Evolutionary conservation across 306 rosid genomes (phyloP).

Genomic region (Prunus campanulata): DNA sequence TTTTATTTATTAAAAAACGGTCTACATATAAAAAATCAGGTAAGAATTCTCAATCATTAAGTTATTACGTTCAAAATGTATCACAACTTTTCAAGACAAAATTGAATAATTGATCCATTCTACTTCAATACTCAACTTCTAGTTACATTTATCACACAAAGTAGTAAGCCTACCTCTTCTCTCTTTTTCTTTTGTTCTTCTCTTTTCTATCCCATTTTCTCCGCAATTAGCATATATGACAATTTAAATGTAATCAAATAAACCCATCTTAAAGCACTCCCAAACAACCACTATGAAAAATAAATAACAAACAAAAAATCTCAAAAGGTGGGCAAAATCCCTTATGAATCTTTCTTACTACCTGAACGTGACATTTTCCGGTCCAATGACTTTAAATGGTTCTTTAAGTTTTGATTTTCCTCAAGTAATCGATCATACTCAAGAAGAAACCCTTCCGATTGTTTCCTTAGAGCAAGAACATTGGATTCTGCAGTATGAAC

Average conservation of each 20-base stretch:
- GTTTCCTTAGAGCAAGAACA: constrained; percentile 75
- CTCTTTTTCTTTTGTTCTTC: background rate
- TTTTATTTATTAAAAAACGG: too few relatives aligned
- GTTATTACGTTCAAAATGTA: constrained; percentile 18
- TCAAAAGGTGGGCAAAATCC: constrained; percentile 13
- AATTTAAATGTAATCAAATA: constrained; percentile 26
- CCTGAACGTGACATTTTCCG: constrained; percentile 48
- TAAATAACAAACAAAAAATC: constrained; percentile 1
- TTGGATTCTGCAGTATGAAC: constrained; percentile 62
- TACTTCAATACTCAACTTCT: constrained; percentile 23
- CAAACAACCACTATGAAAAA: constrained; percentile 20
- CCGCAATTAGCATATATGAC: constrained; percentile 32
- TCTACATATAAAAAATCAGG: too few relatives aligned
- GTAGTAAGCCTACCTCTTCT: constrained; percentile 23
- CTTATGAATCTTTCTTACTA: constrained; percentile 72
- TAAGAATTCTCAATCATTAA: too few relatives aligned
- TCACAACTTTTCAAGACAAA: constrained; percentile 42
- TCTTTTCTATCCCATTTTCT: background rate
- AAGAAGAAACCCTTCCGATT: constrained; percentile 90
- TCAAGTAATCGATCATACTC: constrained; percentile 89
- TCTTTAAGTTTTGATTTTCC: constrained; percentile 79
- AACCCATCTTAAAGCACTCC: constrained; percentile 36
- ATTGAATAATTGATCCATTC: constrained; percentile 48
- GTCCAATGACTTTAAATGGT: constrained; percentile 58
- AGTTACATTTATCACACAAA: constrained; percentile 27